Evolutionary conservation across 148 eudicot species (phyloP).

Genomic region (Nepenthes mirabilis): DNA sequence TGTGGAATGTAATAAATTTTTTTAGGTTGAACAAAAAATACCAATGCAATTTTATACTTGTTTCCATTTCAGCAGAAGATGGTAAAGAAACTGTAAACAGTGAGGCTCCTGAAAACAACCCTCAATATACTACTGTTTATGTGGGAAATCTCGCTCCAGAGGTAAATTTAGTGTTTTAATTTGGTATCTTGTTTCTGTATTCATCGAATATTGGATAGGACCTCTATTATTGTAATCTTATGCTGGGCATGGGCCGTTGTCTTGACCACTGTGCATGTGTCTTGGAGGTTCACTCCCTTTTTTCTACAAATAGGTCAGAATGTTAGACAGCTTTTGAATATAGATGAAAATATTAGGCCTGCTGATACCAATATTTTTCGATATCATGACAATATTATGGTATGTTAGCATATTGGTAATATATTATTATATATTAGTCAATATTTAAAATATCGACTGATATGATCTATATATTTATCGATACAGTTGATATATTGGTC

Average conservation of each 20-base stretch:
- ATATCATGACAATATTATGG: too few relatives aligned
- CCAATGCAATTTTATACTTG: too few relatives aligned
- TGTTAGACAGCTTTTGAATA: neutral
- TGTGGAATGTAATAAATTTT: too few relatives aligned
- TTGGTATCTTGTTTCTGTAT: neutral
- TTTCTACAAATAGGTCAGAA: neutral
- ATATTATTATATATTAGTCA: too few relatives aligned
- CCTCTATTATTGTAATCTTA: neutral
- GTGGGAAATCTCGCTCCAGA: slow-evolving; percentile 96
- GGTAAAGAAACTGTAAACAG: slow-evolving; percentile 57
- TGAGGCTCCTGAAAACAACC: slow-evolving; percentile 91
- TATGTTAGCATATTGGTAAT: too few relatives aligned
- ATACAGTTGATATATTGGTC: too few relatives aligned
- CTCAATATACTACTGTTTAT: slow-evolving; percentile 93
- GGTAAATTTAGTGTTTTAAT: slow-evolving; percentile 21
- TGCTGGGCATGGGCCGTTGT: neutral
- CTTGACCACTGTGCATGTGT: neutral
- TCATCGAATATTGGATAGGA: neutral
- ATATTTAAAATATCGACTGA: too few relatives aligned
- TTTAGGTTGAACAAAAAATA: too few relatives aligned
- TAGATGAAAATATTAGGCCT: neutral
- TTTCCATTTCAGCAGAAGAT: slow-evolving; percentile 44
- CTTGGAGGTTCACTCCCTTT: neutral
- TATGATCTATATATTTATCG: too few relatives aligned
- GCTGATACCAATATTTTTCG: neutral